Percentiles rank a stretch among this genome's conserved stretches.
phyloP scores from a whole-genome alignment of 1,284 basidiomycete genomes.

The Marasmius fiardii region DNA sequence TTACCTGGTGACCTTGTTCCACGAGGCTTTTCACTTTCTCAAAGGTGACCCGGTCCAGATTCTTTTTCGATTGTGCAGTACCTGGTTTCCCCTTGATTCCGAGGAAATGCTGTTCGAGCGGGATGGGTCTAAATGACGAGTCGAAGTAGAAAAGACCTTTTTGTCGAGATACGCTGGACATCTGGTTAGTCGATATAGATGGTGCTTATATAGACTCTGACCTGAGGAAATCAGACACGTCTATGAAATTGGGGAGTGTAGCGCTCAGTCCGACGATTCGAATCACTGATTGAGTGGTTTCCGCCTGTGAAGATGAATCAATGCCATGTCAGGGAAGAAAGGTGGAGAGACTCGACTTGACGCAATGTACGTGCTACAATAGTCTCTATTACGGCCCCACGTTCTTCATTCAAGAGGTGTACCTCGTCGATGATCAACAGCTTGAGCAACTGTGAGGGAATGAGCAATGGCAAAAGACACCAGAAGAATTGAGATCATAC shows the following conservation, averaged over 20 bases:
- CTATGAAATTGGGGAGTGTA: slow-evolving; percentile 95
- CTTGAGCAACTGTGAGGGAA: slow-evolving; percentile 71
- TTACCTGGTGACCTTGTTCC: slow-evolving; percentile 91
- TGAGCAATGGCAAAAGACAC: slow-evolving; percentile 7
- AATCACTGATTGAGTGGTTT: slow-evolving; percentile 95
- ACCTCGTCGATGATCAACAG: slow-evolving; percentile 98
- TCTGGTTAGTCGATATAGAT: slow-evolving; percentile 8
- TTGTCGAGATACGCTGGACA: slow-evolving; percentile 76
- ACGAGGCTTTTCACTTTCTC: slow-evolving; percentile 89
- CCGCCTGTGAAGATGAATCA: slow-evolving; percentile 56
- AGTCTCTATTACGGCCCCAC: slow-evolving; percentile 97
- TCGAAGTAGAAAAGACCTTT: slow-evolving; percentile 99
- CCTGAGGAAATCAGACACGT: slow-evolving; percentile 96
- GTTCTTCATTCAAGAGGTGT: slow-evolving; percentile 95
- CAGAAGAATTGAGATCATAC: slow-evolving; percentile 40
- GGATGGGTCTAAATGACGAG: slow-evolving; percentile 94
- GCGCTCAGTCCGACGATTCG: slow-evolving; percentile 99
- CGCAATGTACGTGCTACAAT: slow-evolving; percentile 96
- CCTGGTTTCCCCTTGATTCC: slow-evolving; percentile 93
- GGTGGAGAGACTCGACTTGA: slow-evolving; percentile 52
- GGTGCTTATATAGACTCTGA: slow-evolving; percentile 24
- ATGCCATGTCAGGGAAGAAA: not conserved
- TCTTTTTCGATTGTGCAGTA: slow-evolving; percentile 72
- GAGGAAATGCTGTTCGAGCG: slow-evolving; percentile 97
- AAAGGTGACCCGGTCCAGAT: slow-evolving; percentile 88